These are phyloP conservation scores for Chaetomium olivaceum DNA, from an alignment of 2,329 filamentous ascomycete species.

Conservation along the genomic window DNA sequence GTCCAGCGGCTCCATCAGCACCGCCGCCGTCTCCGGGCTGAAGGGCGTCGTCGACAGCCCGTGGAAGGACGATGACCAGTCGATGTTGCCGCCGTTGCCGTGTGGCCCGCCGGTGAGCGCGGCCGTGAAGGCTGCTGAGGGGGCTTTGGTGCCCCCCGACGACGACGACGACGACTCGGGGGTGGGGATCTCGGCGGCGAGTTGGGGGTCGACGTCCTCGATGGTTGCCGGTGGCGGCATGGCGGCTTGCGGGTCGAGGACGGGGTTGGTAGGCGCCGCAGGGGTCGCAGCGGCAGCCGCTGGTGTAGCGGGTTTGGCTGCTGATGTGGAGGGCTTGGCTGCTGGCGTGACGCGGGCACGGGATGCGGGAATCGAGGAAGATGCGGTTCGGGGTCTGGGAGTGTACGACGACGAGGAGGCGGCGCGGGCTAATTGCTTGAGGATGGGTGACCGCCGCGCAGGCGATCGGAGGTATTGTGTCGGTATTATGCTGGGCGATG, in stretches of 20 bases:
- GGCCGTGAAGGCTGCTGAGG: slow-evolving; percentile 27
- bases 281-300: not conserved
- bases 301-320: not conserved
- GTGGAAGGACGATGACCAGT: slow-evolving; percentile 85
- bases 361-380: slow-evolving; percentile 13
- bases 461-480: slow-evolving; percentile 16
- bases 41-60: slow-evolving; percentile 74
- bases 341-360: slow-evolving; percentile 3
- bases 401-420: slow-evolving; percentile 18
- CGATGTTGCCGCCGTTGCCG: slow-evolving; percentile 41
- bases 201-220: slow-evolving; percentile 37
- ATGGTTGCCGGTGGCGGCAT: slow-evolving; percentile 36
- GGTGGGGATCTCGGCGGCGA: slow-evolving; percentile 29
- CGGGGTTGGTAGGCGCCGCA: slow-evolving; percentile 25
- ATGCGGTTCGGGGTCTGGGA: slow-evolving; percentile 5
- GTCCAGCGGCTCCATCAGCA: slow-evolving; percentile 67
- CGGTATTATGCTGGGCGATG: slow-evolving; percentile 19
- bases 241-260: slow-evolving; percentile 35
- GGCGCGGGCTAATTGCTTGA: slow-evolving; percentile 11
- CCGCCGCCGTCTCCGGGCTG: slow-evolving; percentile 64
- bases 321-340: not conserved
- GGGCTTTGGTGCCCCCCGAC: slow-evolving; percentile 13
- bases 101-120: slow-evolving; percentile 12
- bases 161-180: not conserved
- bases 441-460: slow-evolving; percentile 1